Percentiles rank a stretch among this genome's conserved stretches.
Evolutionary conservation across 2,329 filamentous ascomycete genomes (phyloP).

Genomic region (Cephalotrichum gorgonifer): DNA sequence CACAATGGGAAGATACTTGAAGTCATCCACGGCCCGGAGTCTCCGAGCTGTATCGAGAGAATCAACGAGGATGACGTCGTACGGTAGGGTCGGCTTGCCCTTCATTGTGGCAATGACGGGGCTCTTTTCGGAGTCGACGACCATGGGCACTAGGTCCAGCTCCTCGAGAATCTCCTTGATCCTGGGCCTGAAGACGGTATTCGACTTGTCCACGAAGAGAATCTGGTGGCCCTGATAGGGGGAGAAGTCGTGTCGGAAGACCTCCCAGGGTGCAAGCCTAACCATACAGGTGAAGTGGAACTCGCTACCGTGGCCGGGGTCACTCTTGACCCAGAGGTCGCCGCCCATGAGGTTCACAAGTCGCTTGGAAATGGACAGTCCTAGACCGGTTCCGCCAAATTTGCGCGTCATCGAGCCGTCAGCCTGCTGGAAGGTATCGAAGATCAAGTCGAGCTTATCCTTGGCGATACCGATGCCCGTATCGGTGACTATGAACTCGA

Average conservation of each 20-base stretch:
- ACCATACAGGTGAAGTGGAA: slow-evolving; percentile 97
- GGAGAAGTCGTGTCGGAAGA: slow-evolving; percentile 62
- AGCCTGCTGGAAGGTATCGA: slow-evolving; percentile 97
- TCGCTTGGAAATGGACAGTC: slow-evolving; percentile 88
- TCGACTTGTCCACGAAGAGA: slow-evolving; percentile 86
- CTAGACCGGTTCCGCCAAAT: slow-evolving; percentile 89
- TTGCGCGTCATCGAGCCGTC: slow-evolving; percentile 94
- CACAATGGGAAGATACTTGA: slow-evolving; percentile 96
- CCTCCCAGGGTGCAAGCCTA: slow-evolving; percentile 68
- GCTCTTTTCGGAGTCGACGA: slow-evolving; percentile 71
- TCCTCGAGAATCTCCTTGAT: slow-evolving; percentile 69
- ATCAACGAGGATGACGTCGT: slow-evolving; percentile 94
- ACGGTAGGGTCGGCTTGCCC: slow-evolving; percentile 52
- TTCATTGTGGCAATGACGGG: slow-evolving; percentile 43
- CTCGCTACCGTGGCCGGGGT: slow-evolving; percentile 80
- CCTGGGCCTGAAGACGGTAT: slow-evolving; percentile 65
- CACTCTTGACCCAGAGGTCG: slow-evolving; percentile 90
- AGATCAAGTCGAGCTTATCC: slow-evolving; percentile 93
- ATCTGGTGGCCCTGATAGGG: slow-evolving; percentile 92
- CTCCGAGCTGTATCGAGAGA: slow-evolving; percentile 83
- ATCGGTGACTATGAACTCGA: slow-evolving; percentile 92
- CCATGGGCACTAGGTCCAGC: slow-evolving; percentile 70
- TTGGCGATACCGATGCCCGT: slow-evolving; percentile 94
- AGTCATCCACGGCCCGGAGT: slow-evolving; percentile 79
- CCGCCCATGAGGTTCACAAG: slow-evolving; percentile 94